Conservation (phyloP, 108 stramenopile species). For the Cylindrotheca closterium region DNA sequence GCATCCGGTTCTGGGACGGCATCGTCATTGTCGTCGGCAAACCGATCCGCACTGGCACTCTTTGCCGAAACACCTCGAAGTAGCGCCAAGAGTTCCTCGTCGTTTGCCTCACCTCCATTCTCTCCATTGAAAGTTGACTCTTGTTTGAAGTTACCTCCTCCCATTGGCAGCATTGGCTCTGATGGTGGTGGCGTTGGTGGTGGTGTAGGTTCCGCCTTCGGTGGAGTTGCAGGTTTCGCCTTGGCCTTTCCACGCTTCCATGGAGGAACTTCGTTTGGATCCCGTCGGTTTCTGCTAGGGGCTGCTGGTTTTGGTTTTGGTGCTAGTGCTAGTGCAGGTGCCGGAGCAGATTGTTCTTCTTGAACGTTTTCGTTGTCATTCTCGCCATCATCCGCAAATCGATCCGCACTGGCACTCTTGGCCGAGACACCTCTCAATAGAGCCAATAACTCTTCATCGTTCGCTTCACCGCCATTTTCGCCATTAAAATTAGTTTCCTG, state of each 20-base stretch:
- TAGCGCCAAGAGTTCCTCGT: slow-evolving; percentile 66
- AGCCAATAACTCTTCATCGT: slow-evolving; percentile 53
- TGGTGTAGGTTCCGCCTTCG: slow-evolving; percentile 1
- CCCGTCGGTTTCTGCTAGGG: background rate
- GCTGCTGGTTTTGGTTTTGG: slow-evolving; percentile 1
- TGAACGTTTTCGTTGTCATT: background rate
- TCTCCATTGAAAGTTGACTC: slow-evolving; percentile 57
- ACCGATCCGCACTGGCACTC: slow-evolving; percentile 22
- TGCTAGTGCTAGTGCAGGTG: background rate
- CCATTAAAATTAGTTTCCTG: slow-evolving; percentile 27
- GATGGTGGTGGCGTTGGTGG: slow-evolving; percentile 6
- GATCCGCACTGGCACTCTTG: slow-evolving; percentile 31
- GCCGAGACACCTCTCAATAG: slow-evolving; percentile 39
- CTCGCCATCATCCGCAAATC: slow-evolving; percentile 32
- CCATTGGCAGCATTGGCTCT: slow-evolving; percentile 1
- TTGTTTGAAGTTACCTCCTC: slow-evolving; percentile 21
- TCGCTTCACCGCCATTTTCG: slow-evolving; percentile 60
- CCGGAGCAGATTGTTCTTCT: background rate
- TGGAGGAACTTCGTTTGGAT: slow-evolving; percentile 15
- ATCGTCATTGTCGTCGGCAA: slow-evolving; percentile 16
- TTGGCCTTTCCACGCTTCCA: slow-evolving; percentile 30
- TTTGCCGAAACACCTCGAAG: slow-evolving; percentile 56
- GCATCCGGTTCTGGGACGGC: slow-evolving; percentile 4
- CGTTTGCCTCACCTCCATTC: slow-evolving; percentile 68
- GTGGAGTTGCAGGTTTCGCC: background rate